These are phyloP conservation scores for Orychophragmus violaceus DNA, from an alignment of 345 rosid species.

Conservation along the genomic window DNA sequence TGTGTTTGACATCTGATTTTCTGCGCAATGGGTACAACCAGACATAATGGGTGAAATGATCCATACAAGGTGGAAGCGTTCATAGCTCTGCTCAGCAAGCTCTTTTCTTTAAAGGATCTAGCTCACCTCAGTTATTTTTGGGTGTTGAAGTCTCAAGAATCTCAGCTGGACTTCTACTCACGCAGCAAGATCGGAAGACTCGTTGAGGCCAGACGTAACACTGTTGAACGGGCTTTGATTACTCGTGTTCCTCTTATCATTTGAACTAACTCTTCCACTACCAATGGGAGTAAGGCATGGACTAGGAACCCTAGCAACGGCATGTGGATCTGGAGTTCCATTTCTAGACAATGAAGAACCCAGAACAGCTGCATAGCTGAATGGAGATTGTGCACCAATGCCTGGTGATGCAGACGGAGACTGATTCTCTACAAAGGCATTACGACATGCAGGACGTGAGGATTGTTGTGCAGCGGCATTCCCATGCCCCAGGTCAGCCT, in stretches of 20 bases:
- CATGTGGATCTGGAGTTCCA: slow-evolving; percentile 91
- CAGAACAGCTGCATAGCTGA: slow-evolving; percentile 71
- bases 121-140: too few relatives aligned
- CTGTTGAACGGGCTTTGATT: slow-evolving; percentile 50
- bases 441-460: slow-evolving; percentile 73
- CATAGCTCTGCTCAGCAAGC: too few relatives aligned
- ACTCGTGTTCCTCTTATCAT: slow-evolving; percentile 47
- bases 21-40: too few relatives aligned
- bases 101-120: too few relatives aligned
- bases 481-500: slow-evolving; percentile 48
- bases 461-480: not conserved
- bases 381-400: slow-evolving; percentile 46
- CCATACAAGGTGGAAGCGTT: too few relatives aligned
- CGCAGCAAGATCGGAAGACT: slow-evolving; percentile 50
- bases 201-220: slow-evolving; percentile 41
- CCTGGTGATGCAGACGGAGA: slow-evolving; percentile 44
- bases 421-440: slow-evolving; percentile 53
- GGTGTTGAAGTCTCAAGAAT: too few relatives aligned
- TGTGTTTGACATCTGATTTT: too few relatives aligned
- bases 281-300: slow-evolving; percentile 70
- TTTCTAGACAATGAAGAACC: too few relatives aligned
- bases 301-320: slow-evolving; percentile 71
- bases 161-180: too few relatives aligned
- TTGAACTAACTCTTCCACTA: too few relatives aligned
- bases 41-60: too few relatives aligned